A percentile compares a stretch with the other conserved stretches of the same genome.
These are phyloP conservation scores for Rhinocladiella mackenziei DNA, from an alignment of 2,329 filamentous ascomycete genomes.

Conservation along the genomic window DNA sequence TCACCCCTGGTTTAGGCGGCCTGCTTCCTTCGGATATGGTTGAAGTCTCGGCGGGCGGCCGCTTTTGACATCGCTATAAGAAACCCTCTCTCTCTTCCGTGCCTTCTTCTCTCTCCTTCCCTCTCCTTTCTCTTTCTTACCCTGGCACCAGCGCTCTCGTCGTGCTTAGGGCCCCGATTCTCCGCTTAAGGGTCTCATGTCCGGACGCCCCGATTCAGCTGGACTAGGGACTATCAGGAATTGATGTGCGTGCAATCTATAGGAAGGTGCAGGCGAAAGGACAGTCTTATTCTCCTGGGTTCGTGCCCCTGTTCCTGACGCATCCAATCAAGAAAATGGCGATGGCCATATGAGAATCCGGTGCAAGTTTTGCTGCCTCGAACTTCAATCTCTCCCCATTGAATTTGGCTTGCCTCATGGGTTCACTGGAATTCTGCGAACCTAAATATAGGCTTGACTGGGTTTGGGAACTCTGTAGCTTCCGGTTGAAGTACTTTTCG, in stretches of 20 bases:
- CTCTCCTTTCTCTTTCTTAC: background rate
- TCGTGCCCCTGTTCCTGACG: no score
- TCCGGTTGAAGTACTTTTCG: constrained; percentile 5
- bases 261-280: no score
- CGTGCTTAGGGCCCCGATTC: no score
- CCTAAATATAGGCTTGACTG: background rate
- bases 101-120: background rate
- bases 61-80: background rate
- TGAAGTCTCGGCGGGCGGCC: background rate
- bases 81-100: background rate
- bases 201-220: no score
- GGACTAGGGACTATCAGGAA: no score
- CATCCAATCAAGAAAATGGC: no score
- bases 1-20: background rate
- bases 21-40: background rate
- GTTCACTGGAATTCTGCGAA: constrained; percentile 2
- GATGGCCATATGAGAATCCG: no score
- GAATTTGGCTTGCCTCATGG: background rate
- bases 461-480: constrained; percentile 1
- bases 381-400: background rate
- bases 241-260: no score
- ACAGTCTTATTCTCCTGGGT: no score
- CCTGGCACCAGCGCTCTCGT: no score
- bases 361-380: constrained; percentile 7
- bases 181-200: no score